Base-by-base conservation (phyloP, 306 rosid species). In the Geum urbanum region DNA sequence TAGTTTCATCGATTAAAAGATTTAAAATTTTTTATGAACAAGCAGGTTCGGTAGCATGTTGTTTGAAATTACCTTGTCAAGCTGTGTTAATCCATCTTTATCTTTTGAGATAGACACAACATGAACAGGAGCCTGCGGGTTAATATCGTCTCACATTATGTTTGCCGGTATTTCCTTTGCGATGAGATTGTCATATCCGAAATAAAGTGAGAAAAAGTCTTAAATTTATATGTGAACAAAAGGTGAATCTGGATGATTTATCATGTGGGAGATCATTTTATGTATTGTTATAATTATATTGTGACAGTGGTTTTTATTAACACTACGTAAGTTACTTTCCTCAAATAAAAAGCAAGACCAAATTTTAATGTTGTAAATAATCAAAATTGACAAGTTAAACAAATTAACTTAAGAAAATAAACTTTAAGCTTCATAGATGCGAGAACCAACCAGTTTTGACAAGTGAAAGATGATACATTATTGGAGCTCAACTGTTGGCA, bases 61-160 rank as follows among this genome's bases (percentile, higher is more conserved):
- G 58, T 22, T 20, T 27, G 27, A 66, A 61, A 20, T 16, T 48
- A 90, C 98, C 92, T 89, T 84, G 40, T 86, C 88, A 22, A 92
- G 96, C 64, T 84, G 64, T n/a, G 96, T 88, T 70, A 92, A 49
- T 55, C 96, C 98, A 82, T 86, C 96, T 76, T 92, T 86, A 66
- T 80, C 24, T 83, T 92, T 92, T 69, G 98, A 96, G 85, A 92
- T 88, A 70, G 90, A 78, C 51, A 90, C 70, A 69, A 92, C 84
- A 84, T 90, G 98, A 82, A 92, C 96, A 4, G 96, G 98, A 80
- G 98, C 95, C 78, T 90, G 85, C 12, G 96, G 98, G 74, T 69
- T 85, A 41, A 90, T 76, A 74, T 92, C 98, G 19, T 88, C 96
- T 32, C 84, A 87, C 39, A 89, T 92, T 74, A 89, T 75, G 79